Evolutionary conservation across 768 basidiomycete genomes (phyloP).

Genomic region (Pisolithus tinctorius): DNA sequence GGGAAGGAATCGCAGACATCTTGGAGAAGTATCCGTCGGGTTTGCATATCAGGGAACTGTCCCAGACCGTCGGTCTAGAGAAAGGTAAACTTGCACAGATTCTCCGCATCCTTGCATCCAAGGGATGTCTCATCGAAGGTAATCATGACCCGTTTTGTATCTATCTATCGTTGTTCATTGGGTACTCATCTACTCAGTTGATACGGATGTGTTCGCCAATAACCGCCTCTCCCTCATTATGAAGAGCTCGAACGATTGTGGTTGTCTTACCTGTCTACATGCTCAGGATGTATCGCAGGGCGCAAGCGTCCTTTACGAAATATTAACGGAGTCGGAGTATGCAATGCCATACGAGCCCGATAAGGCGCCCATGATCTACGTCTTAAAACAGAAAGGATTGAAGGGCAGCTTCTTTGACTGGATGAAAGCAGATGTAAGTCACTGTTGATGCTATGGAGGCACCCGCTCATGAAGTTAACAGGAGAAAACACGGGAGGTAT

Average conservation of each 20-base stretch:
- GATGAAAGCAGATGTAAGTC: slow-evolving; percentile 16
- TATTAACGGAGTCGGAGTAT: slow-evolving; percentile 19
- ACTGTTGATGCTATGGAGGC: no score
- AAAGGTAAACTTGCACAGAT: slow-evolving; percentile 24
- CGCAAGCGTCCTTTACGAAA: slow-evolving; percentile 16
- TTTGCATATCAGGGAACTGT: slow-evolving; percentile 24
- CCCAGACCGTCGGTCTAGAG: slow-evolving; percentile 15
- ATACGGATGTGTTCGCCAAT: slow-evolving; percentile 24
- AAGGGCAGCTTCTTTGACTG: slow-evolving; percentile 17
- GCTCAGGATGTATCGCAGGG: slow-evolving; percentile 9
- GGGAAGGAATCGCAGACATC: background rate
- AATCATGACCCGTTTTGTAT: no score
- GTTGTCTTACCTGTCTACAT: slow-evolving; percentile 5
- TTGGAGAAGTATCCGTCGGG: slow-evolving; percentile 24
- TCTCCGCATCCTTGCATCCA: slow-evolving; percentile 23
- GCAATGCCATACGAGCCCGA: slow-evolving; percentile 17
- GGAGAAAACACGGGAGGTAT: no score
- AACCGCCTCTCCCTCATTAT: slow-evolving; percentile 28
- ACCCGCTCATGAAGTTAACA: no score
- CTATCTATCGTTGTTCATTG: background rate
- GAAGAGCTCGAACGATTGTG: slow-evolving; percentile 7
- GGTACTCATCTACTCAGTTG: slow-evolving; percentile 10
- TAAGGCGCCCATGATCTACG: slow-evolving; percentile 16
- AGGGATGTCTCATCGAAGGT: slow-evolving; percentile 30
- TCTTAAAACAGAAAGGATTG: slow-evolving; percentile 11